Percentiles rank a stretch among this genome's conserved stretches.
Evolutionary conservation across 139 green algal species (phyloP).

Genomic region (Chlamydomonas asymmetrica): DNA sequence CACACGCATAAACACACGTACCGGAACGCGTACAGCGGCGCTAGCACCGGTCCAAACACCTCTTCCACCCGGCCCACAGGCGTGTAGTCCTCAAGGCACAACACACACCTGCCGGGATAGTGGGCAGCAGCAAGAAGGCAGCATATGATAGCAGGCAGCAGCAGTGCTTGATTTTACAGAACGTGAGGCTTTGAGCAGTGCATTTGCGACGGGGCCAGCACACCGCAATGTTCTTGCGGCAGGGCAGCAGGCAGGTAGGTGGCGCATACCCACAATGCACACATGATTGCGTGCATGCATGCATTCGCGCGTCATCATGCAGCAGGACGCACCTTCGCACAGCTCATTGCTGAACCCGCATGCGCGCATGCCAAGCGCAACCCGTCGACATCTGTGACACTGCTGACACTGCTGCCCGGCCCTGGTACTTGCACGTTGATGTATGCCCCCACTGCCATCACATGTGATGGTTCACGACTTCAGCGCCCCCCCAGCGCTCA

Average conservation of each 20-base stretch:
- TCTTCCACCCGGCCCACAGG: constrained; percentile 57
- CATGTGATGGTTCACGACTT: not conserved
- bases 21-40: constrained; percentile 53
- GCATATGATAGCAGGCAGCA: too few relatives aligned
- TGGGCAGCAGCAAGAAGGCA: too few relatives aligned
- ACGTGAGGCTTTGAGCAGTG: too few relatives aligned
- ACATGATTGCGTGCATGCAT: not conserved
- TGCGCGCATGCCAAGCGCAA: too few relatives aligned
- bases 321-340: too few relatives aligned
- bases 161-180: too few relatives aligned
- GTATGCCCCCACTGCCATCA: not conserved
- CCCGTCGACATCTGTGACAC: not conserved
- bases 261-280: too few relatives aligned
- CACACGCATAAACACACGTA: not conserved
- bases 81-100: constrained; percentile 44
- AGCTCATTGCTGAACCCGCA: too few relatives aligned
- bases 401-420: not conserved
- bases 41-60: constrained; percentile 56
- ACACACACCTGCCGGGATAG: constrained; percentile 55
- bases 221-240: too few relatives aligned
- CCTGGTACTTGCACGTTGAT: not conserved
- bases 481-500: not conserved
- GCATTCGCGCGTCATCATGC: not conserved
- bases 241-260: too few relatives aligned
- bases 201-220: too few relatives aligned